These are phyloP conservation scores for Hirsutella minnesotensis DNA, from an alignment of 2,329 filamentous ascomycete species.

Conservation along the genomic window DNA sequence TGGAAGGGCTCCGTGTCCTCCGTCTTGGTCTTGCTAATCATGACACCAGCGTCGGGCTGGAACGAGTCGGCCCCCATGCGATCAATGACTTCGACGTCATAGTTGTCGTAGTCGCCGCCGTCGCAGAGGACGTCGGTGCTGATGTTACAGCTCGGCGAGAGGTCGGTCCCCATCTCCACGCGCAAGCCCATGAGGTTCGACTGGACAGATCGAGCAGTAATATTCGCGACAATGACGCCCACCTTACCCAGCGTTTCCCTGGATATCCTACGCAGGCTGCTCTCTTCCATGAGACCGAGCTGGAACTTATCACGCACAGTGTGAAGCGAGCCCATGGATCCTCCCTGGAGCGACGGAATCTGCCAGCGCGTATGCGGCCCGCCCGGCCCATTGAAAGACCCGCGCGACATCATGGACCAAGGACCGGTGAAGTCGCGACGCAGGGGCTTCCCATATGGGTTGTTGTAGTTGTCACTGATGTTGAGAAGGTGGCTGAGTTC, in stretches of 20 bases:
- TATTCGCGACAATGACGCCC: constrained; percentile 29
- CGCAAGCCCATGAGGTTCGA: constrained; percentile 33
- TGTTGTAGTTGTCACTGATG: constrained; percentile 45
- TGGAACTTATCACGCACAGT: constrained; percentile 41
- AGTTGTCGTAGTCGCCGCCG: constrained; percentile 36
- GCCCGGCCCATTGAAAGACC: constrained; percentile 40
- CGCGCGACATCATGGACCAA: constrained; percentile 39
- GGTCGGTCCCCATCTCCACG: constrained; percentile 31
- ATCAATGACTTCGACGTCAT: constrained; percentile 40
- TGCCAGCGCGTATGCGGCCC: constrained; percentile 41
- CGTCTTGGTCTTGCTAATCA: constrained; percentile 42
- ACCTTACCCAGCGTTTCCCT: constrained; percentile 27
- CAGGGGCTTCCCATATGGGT: constrained; percentile 33
- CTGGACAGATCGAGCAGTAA: constrained; percentile 35
- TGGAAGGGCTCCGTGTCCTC: constrained; percentile 33
- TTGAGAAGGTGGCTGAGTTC: constrained; percentile 38
- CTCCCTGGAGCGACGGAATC: constrained; percentile 35
- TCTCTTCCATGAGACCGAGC: constrained; percentile 33
- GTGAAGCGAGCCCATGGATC: constrained; percentile 37
- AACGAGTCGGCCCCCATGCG: constrained; percentile 42
- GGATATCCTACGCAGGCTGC: constrained; percentile 31
- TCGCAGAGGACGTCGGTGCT: constrained; percentile 34
- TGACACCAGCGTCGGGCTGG: constrained; percentile 36
- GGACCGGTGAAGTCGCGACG: constrained; percentile 37
- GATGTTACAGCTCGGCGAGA: constrained; percentile 29